phyloP scores from a whole-genome alignment of 139 green algal genomes.

The Tetratostichococcus sp. region DNA sequence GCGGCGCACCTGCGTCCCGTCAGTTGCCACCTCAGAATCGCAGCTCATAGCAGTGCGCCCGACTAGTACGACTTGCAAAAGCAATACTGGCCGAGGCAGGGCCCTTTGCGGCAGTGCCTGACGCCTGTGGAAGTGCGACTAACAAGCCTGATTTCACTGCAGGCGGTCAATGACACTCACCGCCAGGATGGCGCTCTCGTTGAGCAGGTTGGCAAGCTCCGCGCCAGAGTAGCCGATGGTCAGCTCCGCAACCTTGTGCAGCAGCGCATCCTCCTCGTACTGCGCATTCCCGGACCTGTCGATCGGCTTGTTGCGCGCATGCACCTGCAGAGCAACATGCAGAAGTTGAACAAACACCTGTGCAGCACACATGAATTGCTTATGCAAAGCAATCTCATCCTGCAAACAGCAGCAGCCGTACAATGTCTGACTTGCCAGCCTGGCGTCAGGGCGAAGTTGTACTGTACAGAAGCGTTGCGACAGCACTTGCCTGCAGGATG shows the following conservation, averaged over 20 bases:
- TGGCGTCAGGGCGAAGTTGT: too few relatives aligned
- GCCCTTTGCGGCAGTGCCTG: background rate
- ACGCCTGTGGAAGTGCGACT: too few relatives aligned
- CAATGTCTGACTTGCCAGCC: too few relatives aligned
- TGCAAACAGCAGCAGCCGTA: too few relatives aligned
- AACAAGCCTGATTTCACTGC: background rate
- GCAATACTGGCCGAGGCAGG: background rate
- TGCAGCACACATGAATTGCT: too few relatives aligned
- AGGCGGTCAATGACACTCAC: slow-evolving; percentile 14
- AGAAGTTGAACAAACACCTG: too few relatives aligned
- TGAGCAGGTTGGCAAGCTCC: slow-evolving; percentile 74
- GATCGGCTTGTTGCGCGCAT: slow-evolving; percentile 58
- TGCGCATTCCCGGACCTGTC: slow-evolving; percentile 9
- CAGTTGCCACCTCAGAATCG: too few relatives aligned
- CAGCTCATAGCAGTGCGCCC: too few relatives aligned
- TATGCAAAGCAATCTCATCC: too few relatives aligned
- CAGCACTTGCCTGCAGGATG: slow-evolving; percentile 61
- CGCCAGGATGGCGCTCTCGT: slow-evolving; percentile 68
- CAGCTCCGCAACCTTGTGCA: slow-evolving; percentile 45
- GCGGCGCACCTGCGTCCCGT: slow-evolving; percentile 27
- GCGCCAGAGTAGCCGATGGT: slow-evolving; percentile 60
- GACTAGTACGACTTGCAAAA: too few relatives aligned
- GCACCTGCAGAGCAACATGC: slow-evolving; percentile 47
- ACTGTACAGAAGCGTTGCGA: too few relatives aligned
- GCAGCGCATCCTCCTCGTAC: slow-evolving; percentile 36